These are phyloP conservation scores for Dissoconium aciculare DNA, from an alignment of 2,329 filamentous ascomycete genomes.

Conservation along the genomic window DNA sequence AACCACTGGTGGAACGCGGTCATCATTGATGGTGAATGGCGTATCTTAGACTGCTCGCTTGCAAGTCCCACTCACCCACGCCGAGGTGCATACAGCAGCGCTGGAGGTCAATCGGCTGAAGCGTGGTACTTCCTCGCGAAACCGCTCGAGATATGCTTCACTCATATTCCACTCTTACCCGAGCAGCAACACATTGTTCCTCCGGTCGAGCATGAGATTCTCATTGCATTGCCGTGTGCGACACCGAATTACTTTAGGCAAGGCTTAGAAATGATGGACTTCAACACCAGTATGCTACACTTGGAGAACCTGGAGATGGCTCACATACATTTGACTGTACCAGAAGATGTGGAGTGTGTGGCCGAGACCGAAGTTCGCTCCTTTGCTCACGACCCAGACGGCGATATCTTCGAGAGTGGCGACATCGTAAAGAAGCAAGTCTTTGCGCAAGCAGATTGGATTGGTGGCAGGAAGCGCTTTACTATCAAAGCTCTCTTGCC, in stretches of 20 bases:
- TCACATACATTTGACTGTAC: constrained; percentile 76
- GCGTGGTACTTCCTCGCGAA: constrained; percentile 86
- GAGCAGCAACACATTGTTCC: constrained; percentile 89
- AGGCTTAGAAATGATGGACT: constrained; percentile 64
- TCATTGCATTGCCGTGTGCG: constrained; percentile 73
- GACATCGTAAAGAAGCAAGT: constrained; percentile 75
- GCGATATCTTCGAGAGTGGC: constrained; percentile 84
- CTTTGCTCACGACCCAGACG: constrained; percentile 69
- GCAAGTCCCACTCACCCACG: constrained; percentile 82
- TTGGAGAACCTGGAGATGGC: constrained; percentile 89
- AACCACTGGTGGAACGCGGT: constrained; percentile 99
- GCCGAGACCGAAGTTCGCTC: constrained; percentile 81
- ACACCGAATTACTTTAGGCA: constrained; percentile 83
- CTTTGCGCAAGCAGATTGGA: constrained; percentile 84
- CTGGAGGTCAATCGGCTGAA: constrained; percentile 56
- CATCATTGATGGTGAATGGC: constrained; percentile 85
- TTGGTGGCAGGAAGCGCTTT: constrained; percentile 72
- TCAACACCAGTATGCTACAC: constrained; percentile 72
- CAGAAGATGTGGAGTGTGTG: constrained; percentile 76
- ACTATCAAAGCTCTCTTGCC: constrained; percentile 86
- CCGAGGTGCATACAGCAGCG: constrained; percentile 60
- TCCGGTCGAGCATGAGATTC: constrained; percentile 66
- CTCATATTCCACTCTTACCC: constrained; percentile 77
- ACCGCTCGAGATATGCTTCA: constrained; percentile 85
- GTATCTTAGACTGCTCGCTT: constrained; percentile 86